Evolutionary conservation across 257 asterid genomes (phyloP).

Genomic region (Scutellaria minor): DNA sequence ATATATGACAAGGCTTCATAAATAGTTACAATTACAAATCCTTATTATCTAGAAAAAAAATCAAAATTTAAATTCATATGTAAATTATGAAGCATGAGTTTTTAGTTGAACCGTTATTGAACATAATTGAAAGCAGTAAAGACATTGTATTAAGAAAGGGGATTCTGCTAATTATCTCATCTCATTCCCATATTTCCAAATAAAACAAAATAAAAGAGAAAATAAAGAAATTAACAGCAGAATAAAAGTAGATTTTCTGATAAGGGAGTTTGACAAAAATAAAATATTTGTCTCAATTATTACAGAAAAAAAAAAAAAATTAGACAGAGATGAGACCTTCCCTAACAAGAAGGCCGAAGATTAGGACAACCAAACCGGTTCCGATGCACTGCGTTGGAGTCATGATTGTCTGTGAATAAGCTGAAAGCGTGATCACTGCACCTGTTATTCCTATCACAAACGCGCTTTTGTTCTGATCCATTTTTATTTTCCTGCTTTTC

Average conservation of each 20-base stretch:
- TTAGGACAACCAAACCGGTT: slow-evolving; percentile 64
- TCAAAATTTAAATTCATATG: no score
- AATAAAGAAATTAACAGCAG: neutral
- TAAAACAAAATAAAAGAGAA: neutral
- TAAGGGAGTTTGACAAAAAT: neutral
- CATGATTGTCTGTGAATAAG: slow-evolving; percentile 72
- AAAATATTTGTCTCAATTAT: neutral
- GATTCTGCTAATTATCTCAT: no score
- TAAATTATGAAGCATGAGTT: no score
- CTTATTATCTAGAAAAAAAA: no score
- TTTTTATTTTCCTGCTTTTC: slow-evolving; percentile 4
- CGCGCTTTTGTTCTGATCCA: slow-evolving; percentile 74
- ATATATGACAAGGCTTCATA: no score
- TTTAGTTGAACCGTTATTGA: no score
- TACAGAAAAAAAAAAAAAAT: neutral
- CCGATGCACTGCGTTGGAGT: slow-evolving; percentile 76
- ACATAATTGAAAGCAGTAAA: no score
- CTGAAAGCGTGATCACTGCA: slow-evolving; percentile 75
- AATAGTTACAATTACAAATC: no score
- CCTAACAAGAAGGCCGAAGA: slow-evolving; percentile 82
- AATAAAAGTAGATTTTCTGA: neutral
- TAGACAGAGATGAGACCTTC: slow-evolving; percentile 82
- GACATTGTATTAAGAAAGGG: no score
- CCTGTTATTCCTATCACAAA: slow-evolving; percentile 65
- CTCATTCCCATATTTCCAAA: neutral